These are phyloP conservation scores for Aureobasidium sp. DNA, from an alignment of 2,329 filamentous ascomycete genomes.

Conservation along the genomic window DNA sequence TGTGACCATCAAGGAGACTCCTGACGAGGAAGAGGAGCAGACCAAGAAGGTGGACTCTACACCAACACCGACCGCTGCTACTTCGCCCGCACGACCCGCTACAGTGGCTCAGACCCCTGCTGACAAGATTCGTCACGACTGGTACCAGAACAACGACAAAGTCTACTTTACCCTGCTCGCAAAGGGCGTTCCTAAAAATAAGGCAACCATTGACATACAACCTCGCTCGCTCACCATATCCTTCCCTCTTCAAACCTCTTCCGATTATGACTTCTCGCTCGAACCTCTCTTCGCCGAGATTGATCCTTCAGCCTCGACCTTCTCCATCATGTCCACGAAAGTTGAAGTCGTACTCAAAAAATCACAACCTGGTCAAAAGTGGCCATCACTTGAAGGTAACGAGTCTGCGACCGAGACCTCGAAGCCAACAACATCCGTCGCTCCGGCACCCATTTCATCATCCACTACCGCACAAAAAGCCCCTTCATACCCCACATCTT, in stretches of 20 bases:
- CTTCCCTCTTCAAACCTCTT: conserved; percentile 46
- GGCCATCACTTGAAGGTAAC: conserved; percentile 52
- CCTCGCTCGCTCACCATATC: conserved; percentile 45
- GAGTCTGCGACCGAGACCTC: conserved; percentile 16
- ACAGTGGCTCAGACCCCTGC: conserved; percentile 37
- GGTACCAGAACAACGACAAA: conserved; percentile 57
- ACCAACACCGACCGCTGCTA: neutral
- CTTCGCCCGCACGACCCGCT: conserved; percentile 14
- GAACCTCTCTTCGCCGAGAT: conserved; percentile 62
- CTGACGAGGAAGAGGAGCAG: conserved; percentile 32
- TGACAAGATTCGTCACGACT: conserved; percentile 60
- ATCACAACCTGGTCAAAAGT: conserved; percentile 56
- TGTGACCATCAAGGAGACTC: conserved; percentile 46
- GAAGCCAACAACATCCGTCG: neutral
- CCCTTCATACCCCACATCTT: conserved; percentile 78
- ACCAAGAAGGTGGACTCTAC: neutral
- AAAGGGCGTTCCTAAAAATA: conserved; percentile 55
- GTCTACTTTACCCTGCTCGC: conserved; percentile 59
- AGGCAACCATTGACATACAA: conserved; percentile 45
- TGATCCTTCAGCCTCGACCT: conserved; percentile 53
- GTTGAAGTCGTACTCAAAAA: conserved; percentile 72
- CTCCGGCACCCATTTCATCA: neutral
- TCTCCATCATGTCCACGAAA: conserved; percentile 66
- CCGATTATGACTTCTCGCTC: conserved; percentile 55
- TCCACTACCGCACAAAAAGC: conserved; percentile 24